A percentile compares a stretch with the other conserved stretches of the same genome.
These are phyloP conservation scores for Ogataea hybrid DNA, from an alignment of 1,139 yeast species.

Conservation along the genomic window DNA sequence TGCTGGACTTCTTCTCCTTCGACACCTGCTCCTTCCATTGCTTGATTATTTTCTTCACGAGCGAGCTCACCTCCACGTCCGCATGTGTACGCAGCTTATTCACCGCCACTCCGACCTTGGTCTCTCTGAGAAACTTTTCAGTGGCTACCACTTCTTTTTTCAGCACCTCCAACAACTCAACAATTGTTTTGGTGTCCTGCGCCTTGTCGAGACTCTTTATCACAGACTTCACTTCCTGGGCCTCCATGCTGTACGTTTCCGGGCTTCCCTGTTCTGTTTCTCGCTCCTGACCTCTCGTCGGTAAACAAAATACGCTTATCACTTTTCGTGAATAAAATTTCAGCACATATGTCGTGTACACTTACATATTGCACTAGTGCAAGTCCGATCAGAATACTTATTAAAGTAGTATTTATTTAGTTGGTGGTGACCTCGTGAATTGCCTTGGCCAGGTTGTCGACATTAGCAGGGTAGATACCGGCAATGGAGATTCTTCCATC, in stretches of 20 bases:
- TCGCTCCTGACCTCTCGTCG: neutral
- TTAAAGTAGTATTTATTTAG: constrained; percentile 5
- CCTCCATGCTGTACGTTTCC: constrained; percentile 48
- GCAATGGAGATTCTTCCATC: constrained; percentile 94
- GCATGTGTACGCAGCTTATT: constrained; percentile 76
- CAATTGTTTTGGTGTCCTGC: constrained; percentile 60
- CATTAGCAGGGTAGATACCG: constrained; percentile 78
- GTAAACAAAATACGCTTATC: constrained; percentile 4
- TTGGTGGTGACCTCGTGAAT: constrained; percentile 52
- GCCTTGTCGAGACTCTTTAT: constrained; percentile 75
- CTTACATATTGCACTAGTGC: neutral
- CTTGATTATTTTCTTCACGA: constrained; percentile 80
- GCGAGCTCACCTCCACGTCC: constrained; percentile 60
- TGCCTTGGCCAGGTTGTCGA: constrained; percentile 77
- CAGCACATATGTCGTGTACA: constrained; percentile 7
- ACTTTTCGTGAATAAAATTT: constrained; percentile 3
- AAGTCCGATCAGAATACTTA: neutral
- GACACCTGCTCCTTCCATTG: constrained; percentile 91
- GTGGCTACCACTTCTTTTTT: constrained; percentile 79
- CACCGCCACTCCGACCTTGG: constrained; percentile 98
- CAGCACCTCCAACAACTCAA: constrained; percentile 64
- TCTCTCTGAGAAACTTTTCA: constrained; percentile 80
- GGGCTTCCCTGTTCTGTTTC: neutral
- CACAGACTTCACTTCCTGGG: constrained; percentile 68
- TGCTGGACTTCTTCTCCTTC: constrained; percentile 52